These are phyloP conservation scores for Heteromeles arbutifolia DNA, from an alignment of 306 rosid species.

Conservation along the genomic window DNA sequence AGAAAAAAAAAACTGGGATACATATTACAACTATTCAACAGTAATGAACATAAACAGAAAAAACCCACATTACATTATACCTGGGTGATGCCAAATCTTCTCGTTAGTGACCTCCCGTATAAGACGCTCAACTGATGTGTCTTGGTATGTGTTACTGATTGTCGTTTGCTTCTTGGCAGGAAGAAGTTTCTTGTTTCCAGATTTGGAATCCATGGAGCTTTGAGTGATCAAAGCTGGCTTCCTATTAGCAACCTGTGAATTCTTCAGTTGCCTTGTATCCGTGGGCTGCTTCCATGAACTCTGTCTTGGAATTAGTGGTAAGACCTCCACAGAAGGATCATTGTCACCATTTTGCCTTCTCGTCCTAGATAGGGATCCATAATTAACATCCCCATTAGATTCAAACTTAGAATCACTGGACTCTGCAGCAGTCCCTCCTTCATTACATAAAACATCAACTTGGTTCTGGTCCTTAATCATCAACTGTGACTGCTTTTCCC, in stretches of 20 bases:
- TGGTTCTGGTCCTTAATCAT: constrained; percentile 62
- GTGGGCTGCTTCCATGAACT: constrained; percentile 78
- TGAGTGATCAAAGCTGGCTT: constrained; percentile 51
- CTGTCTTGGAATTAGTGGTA: constrained; percentile 77
- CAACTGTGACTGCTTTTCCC: constrained; percentile 38
- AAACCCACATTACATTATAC: constrained; percentile 31
- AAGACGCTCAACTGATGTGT: constrained; percentile 92
- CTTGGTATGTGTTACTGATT: constrained; percentile 53
- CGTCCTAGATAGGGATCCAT: constrained; percentile 48
- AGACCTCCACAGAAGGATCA: constrained; percentile 54
- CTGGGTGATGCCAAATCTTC: constrained; percentile 98
- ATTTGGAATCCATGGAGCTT: constrained; percentile 54
- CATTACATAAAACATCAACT: constrained; percentile 42
- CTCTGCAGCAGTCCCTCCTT: constrained; percentile 50
- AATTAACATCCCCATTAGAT: constrained; percentile 53
- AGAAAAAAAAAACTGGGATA: constrained; percentile 11
- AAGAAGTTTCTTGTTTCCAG: constrained; percentile 62
- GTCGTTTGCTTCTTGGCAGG: constrained; percentile 72
- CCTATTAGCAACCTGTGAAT: constrained; percentile 45
- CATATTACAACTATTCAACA: background rate
- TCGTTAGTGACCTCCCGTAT: constrained; percentile 95
- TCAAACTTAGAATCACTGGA: constrained; percentile 59
- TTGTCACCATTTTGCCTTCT: constrained; percentile 57
- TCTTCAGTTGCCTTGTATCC: constrained; percentile 68
- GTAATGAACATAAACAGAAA: constrained; percentile 1